Evolutionary conservation across 768 basidiomycete genomes (phyloP), one percentile per base, ranked within the genome.

Genomic region (Clitopilus passeckerianus): DNA sequence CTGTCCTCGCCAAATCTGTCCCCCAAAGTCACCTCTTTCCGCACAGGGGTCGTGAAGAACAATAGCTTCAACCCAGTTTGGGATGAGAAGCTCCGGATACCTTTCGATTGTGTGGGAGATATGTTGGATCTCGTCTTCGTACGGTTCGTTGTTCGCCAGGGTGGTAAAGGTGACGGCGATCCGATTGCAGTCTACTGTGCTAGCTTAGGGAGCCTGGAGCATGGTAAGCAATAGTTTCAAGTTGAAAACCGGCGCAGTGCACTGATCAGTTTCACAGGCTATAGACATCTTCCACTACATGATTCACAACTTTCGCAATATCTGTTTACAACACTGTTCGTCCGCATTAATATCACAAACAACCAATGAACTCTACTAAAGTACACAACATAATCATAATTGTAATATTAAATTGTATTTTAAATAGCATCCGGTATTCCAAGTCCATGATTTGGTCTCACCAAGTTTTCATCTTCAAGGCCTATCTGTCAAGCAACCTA

Each of bases 11-110:
- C 52, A n/a, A 52, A 57, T 56, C 1, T 59, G 43, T 70, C 76
- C 0, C 78, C 79, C 52, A 73, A 79, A 55, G 80, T 80, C 6
- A 74, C 85, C 27, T 80, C 82, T 10, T 75, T 70, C 56, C 79
- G 83, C 59, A 95, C 94, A 14, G 72, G 72, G n/a, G 76, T 80
- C 1, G 87, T 95, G 59, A 88, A 87, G 71, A 89, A 91, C 69
- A 96, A 95, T 66, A 93, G 96, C 2, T 95, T 97, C 76, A 97
- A 97, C 70, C 96, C 96, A 0, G 76, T 86, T 5, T 98, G 95
- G 91, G 83, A 94, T 63, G 85, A 93, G 64, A 72, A 74, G 43
- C 73, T 95, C 41, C 73, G 77, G 23, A 72, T 95, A 12, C 85
- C 88, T 9, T 95, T 95, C 66, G 86, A 87, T 50, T 88, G 88